These are phyloP conservation scores for Aspergillus luchuensis DNA, from an alignment of 2,329 filamentous ascomycete species.

Conservation along the genomic window DNA sequence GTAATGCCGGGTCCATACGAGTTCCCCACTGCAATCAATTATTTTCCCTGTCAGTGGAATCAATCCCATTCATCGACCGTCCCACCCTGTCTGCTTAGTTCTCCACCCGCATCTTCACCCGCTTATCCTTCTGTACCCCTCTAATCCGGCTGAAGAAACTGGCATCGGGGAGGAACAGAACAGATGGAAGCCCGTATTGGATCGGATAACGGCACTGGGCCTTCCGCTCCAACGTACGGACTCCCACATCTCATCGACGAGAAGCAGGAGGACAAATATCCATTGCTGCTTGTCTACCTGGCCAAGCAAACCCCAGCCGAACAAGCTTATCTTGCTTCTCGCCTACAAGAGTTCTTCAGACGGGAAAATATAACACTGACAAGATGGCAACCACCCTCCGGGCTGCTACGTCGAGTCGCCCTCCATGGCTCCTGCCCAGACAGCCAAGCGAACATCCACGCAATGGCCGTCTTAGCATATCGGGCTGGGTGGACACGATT, in stretches of 20 bases:
- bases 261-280: neutral
- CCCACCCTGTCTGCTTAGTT: too few species aligned
- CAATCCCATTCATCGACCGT: too few species aligned
- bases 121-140: too few species aligned
- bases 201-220: neutral
- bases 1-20: too few species aligned
- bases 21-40: too few species aligned
- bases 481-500: conserved; percentile 3
- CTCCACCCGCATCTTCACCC: too few species aligned
- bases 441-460: neutral
- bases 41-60: too few species aligned
- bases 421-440: neutral
- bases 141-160: too few species aligned
- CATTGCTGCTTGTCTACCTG: neutral
- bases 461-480: neutral
- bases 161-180: too few species aligned
- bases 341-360: neutral
- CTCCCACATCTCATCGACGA: neutral
- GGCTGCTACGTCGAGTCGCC: neutral
- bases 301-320: neutral
- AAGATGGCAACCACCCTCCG: neutral
- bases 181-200: neutral
- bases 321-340: neutral
- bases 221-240: neutral
- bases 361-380: neutral